These are phyloP conservation scores for Xylaria sp. DNA, from an alignment of 2,329 filamentous ascomycete species.

Conservation along the genomic window DNA sequence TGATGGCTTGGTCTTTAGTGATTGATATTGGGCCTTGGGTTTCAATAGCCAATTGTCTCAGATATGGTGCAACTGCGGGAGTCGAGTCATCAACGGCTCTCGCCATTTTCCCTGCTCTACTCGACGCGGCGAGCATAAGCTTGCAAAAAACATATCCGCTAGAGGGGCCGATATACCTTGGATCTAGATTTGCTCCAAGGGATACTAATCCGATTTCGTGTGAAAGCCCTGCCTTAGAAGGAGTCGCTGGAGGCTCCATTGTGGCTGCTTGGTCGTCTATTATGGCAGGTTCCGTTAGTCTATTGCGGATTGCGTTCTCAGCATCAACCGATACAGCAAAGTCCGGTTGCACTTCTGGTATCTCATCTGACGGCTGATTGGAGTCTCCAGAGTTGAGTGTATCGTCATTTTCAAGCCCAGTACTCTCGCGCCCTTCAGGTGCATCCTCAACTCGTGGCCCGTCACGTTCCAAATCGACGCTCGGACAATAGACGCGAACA, in stretches of 20 bases:
- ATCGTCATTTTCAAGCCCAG: conserved; percentile 32
- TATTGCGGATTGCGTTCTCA: not conserved
- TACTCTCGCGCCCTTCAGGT: not conserved
- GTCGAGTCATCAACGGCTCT: conserved; percentile 18
- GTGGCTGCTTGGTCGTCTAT: conserved; percentile 6
- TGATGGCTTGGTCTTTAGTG: conserved; percentile 53
- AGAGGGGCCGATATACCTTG: conserved; percentile 65
- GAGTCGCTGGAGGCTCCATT: conserved; percentile 25
- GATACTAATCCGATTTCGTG: conserved; percentile 66
- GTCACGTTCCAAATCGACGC: conserved; percentile 52
- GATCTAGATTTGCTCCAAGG: conserved; percentile 59
- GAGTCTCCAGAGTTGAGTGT: conserved; percentile 5
- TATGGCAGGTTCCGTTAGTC: not conserved
- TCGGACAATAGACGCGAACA: conserved; percentile 55
- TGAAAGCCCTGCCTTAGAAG: conserved; percentile 49
- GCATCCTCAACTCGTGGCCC: conserved; percentile 22
- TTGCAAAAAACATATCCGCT: conserved; percentile 66
- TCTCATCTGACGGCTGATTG: not conserved
- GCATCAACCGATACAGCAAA: not conserved
- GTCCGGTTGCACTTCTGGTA: conserved; percentile 5
- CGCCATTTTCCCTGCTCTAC: conserved; percentile 35
- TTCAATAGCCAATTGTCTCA: conserved; percentile 30
- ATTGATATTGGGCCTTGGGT: conserved; percentile 34
- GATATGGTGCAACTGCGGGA: conserved; percentile 33
- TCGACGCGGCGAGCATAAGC: conserved; percentile 57